Evolutionary conservation across 768 basidiomycete genomes (phyloP), one percentile per base, ranked within the genome.

Genomic region (Mycena metata): DNA sequence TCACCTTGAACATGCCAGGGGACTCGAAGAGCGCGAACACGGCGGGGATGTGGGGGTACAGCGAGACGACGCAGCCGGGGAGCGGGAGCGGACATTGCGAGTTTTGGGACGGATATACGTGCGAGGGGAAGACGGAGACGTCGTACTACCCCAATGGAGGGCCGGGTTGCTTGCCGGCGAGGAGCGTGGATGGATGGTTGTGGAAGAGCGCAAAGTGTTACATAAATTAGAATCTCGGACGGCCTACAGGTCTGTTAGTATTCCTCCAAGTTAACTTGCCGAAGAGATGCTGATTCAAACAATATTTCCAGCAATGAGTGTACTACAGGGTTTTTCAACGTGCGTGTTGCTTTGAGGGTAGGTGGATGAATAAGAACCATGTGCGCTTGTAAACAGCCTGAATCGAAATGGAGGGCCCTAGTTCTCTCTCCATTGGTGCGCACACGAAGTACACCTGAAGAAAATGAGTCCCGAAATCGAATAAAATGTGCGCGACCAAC

Each of bases 361-460:
- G n/a, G n/a, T n/a, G n/a, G n/a, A n/a, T n/a, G n/a, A n/a, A n/a
- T n/a, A n/a, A n/a, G n/a, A n/a, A n/a, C n/a, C n/a, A n/a, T n/a
- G n/a, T n/a, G n/a, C n/a, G n/a, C n/a, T n/a, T n/a, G n/a, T n/a
- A n/a, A n/a, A n/a, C n/a, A n/a, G n/a, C n/a, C n/a, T n/a, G n/a
- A n/a, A n/a, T n/a, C n/a, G n/a, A n/a, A n/a, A n/a, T n/a, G n/a
- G n/a, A 26, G 24, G 42, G 23, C 5, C 19, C 70, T 66, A 91
- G 73, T 90, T 90, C 79, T 91, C 90, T 67, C 90, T 84, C 91
- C 91, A 92, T 73, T 88, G 87, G 70, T 90, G 84, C 1, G 85
- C 85, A 71, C 91, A 92, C 9, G 82, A 77, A 16, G 87, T 85
- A 70, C 91, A 92, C 33, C 91, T 91, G 69, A 19, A 70, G 42